Evolutionary conservation across 192 early-diverging fungal species (phyloP).

Genomic region (Umbelopsis sp.): DNA sequence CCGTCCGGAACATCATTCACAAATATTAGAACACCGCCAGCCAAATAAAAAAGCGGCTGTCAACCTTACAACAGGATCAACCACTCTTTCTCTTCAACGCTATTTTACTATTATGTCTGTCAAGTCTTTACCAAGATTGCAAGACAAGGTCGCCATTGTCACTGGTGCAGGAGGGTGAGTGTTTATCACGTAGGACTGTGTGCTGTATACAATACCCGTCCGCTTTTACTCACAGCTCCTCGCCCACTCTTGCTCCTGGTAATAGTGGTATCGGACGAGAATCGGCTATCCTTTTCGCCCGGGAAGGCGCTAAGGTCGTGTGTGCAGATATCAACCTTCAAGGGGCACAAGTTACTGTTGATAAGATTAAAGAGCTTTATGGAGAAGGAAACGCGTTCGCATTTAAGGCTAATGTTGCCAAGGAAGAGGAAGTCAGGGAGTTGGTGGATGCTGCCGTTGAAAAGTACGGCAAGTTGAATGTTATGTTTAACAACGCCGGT

Average conservation of each 20-base stretch:
- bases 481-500: conserved; percentile 89
- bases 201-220: background rate
- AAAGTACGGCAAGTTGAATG: conserved; percentile 71
- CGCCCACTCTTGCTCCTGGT: background rate
- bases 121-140: conserved; percentile 45
- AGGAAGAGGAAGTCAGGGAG: conserved; percentile 69
- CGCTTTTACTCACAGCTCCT: background rate
- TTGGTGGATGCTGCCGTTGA: conserved; percentile 66
- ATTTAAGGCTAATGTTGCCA: conserved; percentile 70
- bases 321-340: conserved; percentile 75
- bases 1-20: background rate
- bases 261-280: conserved; percentile 81
- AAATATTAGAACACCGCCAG: background rate
- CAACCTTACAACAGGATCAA: background rate
- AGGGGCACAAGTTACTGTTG: conserved; percentile 53
- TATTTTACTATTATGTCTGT: conserved; percentile 23
- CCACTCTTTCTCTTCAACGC: background rate
- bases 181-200: background rate
- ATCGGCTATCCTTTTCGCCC: conserved; percentile 71
- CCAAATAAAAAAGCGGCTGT: background rate
- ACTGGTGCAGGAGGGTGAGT: conserved; percentile 79
- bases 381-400: conserved; percentile 56
- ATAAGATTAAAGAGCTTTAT: conserved; percentile 51
- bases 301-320: conserved; percentile 78
- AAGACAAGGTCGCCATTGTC: conserved; percentile 76